Evolutionary conservation across 2,329 filamentous ascomycete species (phyloP).

Genomic region (Fusarium domesticum): DNA sequence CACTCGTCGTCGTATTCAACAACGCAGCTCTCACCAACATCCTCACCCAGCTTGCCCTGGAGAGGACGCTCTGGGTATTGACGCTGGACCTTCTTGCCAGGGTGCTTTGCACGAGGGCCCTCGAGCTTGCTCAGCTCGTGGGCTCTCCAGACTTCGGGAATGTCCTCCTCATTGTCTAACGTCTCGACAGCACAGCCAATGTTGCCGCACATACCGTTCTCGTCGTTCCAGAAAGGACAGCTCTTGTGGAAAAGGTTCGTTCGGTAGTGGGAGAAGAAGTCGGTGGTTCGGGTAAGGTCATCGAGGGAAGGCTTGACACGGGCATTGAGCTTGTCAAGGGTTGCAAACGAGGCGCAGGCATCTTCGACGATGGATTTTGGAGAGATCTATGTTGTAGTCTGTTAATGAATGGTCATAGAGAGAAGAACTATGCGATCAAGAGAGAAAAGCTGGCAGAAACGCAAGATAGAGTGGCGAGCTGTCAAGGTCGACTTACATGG

Average conservation of each 20-base stretch:
- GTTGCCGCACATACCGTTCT: slow-evolving; percentile 92
- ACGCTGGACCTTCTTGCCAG: slow-evolving; percentile 68
- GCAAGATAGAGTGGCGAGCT: slow-evolving; percentile 6
- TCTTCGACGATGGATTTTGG: slow-evolving; percentile 87
- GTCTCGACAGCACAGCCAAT: slow-evolving; percentile 95
- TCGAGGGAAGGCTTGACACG: slow-evolving; percentile 73
- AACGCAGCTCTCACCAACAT: slow-evolving; percentile 92
- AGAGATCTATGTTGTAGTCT: slow-evolving; percentile 61
- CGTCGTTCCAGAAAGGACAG: slow-evolving; percentile 95
- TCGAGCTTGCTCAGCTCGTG: slow-evolving; percentile 89
- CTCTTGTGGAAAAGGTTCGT: slow-evolving; percentile 91
- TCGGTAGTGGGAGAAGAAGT: slow-evolving; percentile 98
- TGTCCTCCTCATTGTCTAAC: slow-evolving; percentile 90
- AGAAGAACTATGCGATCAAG: background rate
- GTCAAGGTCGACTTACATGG: slow-evolving; percentile 45
- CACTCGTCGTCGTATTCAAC: slow-evolving; percentile 97
- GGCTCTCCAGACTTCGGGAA: slow-evolving; percentile 86
- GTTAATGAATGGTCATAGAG: slow-evolving; percentile 40
- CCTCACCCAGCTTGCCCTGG: slow-evolving; percentile 76
- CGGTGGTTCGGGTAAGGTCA: slow-evolving; percentile 79
- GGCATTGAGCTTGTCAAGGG: slow-evolving; percentile 79
- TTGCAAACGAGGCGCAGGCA: slow-evolving; percentile 89
- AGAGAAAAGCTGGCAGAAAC: background rate
- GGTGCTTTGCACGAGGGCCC: slow-evolving; percentile 87
- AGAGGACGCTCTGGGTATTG: slow-evolving; percentile 71